phyloP scores from a whole-genome alignment of 208 protist genomes.

The Borovskyia barvae region DNA sequence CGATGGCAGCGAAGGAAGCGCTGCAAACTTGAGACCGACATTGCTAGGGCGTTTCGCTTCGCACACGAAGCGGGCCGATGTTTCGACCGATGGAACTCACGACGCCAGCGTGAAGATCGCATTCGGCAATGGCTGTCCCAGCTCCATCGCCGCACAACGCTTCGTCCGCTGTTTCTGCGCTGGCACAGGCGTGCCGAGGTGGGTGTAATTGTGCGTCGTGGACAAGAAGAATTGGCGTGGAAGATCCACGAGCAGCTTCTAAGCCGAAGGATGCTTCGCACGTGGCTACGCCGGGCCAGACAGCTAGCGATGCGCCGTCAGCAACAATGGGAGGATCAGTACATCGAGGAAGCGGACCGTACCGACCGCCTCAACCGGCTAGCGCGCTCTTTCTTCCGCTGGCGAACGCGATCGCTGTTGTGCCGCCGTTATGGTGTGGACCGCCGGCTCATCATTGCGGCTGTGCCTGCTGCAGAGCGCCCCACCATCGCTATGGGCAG shows the following conservation, averaged over 20 bases:
- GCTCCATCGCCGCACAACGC: not conserved
- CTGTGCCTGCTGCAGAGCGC: not conserved
- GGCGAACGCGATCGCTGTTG: constrained; percentile 18
- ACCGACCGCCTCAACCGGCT: not conserved
- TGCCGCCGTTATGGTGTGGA: constrained; percentile 19
- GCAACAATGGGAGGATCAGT: not conserved
- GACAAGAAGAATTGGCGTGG: constrained; percentile 18
- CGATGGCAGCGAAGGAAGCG: not conserved
- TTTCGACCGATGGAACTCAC: constrained; percentile 3
- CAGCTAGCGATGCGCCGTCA: not conserved
- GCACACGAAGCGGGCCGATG: not conserved
- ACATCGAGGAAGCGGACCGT: constrained; percentile 3
- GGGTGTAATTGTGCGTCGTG: constrained; percentile 9
- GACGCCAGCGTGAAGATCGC: constrained; percentile 3
- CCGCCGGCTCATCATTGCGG: constrained; percentile 11
- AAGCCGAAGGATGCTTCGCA: constrained; percentile 6
- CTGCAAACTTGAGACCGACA: no score
- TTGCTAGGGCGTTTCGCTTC: constrained; percentile 2
- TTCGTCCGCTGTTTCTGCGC: constrained; percentile 8
- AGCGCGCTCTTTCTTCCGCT: constrained; percentile 30
- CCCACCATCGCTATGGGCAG: not conserved
- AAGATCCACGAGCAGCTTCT: constrained; percentile 14
- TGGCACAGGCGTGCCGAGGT: constrained; percentile 18
- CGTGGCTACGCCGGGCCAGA: constrained; percentile 22
- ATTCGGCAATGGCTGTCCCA: not conserved